Evolutionary conservation across 148 eudicot species (phyloP), one percentile per base, ranked within the genome.

Genomic region (Silene uniflora): DNA sequence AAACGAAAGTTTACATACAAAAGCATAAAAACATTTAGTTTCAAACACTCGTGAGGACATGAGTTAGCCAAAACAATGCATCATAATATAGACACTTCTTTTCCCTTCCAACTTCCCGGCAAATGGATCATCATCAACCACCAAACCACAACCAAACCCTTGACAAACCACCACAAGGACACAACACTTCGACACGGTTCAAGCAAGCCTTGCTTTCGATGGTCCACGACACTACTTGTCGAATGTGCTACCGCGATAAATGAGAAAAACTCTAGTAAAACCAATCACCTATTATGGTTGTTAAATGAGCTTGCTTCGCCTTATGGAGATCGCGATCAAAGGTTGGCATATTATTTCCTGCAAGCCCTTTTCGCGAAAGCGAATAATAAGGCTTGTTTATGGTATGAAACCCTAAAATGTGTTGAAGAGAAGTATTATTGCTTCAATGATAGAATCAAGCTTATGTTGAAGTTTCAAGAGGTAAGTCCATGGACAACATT

Each of bases 401-500:
- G 24, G 65, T 76, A 75, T 14, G 62, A 75, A 19, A 70, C 24
- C 47, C 49, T 75, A 42, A 80, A 47, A 27, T 61, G 23, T 67
- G 73, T 73, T 13, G 72, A 19, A 32, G 76, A 71, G 52, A 64
- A 71, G 10, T 55, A 65, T 39, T 71, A 71, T 76, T 76, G 83
- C 61, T 80, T 80, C 11, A 71, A 76, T 46, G 59, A 71, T 32
- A 71, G 65, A 27, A 73, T 80, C 62, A 72, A 76, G 63, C 68
- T 80, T 76, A 72, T 47, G 23, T 80, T 80, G 79, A 76, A 72
- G 68, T 80, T 80, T 47, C 83, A 80, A 80, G 83, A 80, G 73
- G 83, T 80, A 11, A 80, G 79, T 66, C 83, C 83, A n/a, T 80
- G 83, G 83, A 80, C 69, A 66, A 71, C 68, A 22, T 80, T 80